Evolutionary conservation across 2,329 filamentous ascomycete species (phyloP).

Genomic region (Chaetomiaceae sp.): DNA sequence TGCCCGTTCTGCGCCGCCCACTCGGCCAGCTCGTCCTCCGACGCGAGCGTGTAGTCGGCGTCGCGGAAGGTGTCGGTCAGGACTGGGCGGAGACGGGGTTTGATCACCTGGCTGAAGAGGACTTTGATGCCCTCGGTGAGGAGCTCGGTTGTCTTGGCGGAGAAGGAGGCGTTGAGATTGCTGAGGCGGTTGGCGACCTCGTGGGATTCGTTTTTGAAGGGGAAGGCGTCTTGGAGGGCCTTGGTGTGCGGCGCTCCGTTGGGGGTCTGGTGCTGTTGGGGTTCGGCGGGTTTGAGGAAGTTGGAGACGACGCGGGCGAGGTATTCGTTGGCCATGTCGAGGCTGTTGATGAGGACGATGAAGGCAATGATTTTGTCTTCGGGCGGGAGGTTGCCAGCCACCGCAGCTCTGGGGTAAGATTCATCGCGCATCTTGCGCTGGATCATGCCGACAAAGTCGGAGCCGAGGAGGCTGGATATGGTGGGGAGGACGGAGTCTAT

Average conservation of each 20-base stretch:
- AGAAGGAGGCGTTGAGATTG: constrained; percentile 66
- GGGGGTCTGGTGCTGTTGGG: constrained; percentile 31
- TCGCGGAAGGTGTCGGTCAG: constrained; percentile 88
- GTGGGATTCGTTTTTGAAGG: constrained; percentile 69
- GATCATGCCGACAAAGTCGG: constrained; percentile 94
- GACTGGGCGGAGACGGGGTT: constrained; percentile 76
- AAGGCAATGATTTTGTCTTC: constrained; percentile 88
- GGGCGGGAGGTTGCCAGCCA: constrained; percentile 77
- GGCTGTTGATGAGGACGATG: constrained; percentile 89
- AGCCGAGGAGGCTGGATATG: constrained; percentile 72
- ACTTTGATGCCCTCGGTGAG: constrained; percentile 80
- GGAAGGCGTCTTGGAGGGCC: constrained; percentile 63
- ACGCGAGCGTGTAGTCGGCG: constrained; percentile 75
- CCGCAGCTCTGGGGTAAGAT: constrained; percentile 74
- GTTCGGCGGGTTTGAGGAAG: constrained; percentile 48
- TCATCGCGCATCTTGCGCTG: constrained; percentile 98
- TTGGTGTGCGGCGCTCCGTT: constrained; percentile 37
- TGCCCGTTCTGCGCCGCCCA: constrained; percentile 51
- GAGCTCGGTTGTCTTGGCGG: constrained; percentile 73
- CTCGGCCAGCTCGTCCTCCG: constrained; percentile 57
- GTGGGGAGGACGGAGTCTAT: constrained; percentile 74
- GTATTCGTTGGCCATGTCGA: constrained; percentile 90
- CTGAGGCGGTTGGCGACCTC: constrained; percentile 66
- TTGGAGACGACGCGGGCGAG: constrained; percentile 76
- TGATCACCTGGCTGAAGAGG: constrained; percentile 82